Percentiles rank a stretch among this genome's conserved stretches.
These are phyloP conservation scores for Fraxinus dipetala DNA, from an alignment of 305 asterid species.

Conservation along the genomic window DNA sequence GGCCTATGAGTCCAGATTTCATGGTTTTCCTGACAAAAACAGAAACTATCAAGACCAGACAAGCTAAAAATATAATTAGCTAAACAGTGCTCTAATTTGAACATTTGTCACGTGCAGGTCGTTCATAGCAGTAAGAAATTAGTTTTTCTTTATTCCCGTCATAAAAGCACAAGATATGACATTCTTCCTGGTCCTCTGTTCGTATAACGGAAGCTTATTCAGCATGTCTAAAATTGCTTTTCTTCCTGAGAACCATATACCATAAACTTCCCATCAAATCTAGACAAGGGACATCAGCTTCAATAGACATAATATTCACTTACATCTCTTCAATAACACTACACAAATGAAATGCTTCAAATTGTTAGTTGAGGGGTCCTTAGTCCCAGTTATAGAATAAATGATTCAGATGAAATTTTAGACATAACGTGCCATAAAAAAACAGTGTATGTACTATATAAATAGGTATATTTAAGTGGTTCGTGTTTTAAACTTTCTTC, in stretches of 20 bases:
- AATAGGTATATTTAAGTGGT: neutral
- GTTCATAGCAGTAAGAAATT: neutral
- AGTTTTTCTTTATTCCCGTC: neutral
- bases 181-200: neutral
- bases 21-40: constrained; percentile 23
- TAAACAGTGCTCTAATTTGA: neutral
- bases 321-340: neutral
- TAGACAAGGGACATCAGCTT: neutral
- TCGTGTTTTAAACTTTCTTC: neutral
- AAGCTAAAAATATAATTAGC: neutral
- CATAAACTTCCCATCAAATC: neutral
- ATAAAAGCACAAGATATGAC: neutral
- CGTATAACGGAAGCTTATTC: neutral
- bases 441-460: neutral
- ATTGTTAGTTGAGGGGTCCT: neutral
- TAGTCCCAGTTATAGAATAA: neutral
- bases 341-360: neutral
- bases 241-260: neutral
- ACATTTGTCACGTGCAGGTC: neutral
- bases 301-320: neutral
- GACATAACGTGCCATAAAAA: neutral
- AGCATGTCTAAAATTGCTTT: neutral
- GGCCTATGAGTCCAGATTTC: constrained; percentile 13
- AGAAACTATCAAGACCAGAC: neutral
- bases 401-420: neutral